Evolutionary conservation across 306 rosid genomes (phyloP), one percentile per base, ranked within the genome.

Genomic region (Cucurbita pepo): DNA sequence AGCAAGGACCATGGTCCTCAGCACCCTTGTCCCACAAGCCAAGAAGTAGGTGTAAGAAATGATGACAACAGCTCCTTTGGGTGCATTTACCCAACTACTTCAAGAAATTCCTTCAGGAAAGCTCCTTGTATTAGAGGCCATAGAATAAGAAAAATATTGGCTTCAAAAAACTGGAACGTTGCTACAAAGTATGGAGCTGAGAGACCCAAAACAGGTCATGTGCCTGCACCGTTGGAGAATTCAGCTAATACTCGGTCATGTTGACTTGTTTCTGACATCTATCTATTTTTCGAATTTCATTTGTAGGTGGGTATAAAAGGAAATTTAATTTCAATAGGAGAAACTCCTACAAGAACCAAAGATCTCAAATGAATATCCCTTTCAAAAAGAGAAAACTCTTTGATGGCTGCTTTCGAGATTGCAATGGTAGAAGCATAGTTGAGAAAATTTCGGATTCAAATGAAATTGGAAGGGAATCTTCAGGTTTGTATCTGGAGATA

Each of bases 31-130:
- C 86, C 88, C 48, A 72, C 77, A 50, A 72, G 79, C 71, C 79
- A 84, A 73, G 85, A 84, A 85, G 69, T 89, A 89, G 88, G 81
- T 88, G 81, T 86, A 88, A 92, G 92, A 86, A 92, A 92, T 92
- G 96, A 92, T 80, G 95, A 89, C 84, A 91, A 88, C 83, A 89
- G 88, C 63, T 81, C 83, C 77, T 88, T 83, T 22, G 87, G 86
- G 86, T 85, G 91, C 80, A 81, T 80, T 83, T 83, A 86, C 88
- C 88, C 90, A 63, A 72, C 80, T 75, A 72, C 76, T 43, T 67
- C 80, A 76, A 82, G 74, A 67, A 90, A 80, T 87, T 71, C 86
- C 75, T 75, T 77, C 64, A 82, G 85, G 84, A 58, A 82, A 65
- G 82, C 64, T 12, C 82, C 83, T 10, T 82, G 74, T 53, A 77